phyloP scores from a whole-genome alignment of 495 filamentous ascomycete species.

The Hypoxylon fragiforme region DNA sequence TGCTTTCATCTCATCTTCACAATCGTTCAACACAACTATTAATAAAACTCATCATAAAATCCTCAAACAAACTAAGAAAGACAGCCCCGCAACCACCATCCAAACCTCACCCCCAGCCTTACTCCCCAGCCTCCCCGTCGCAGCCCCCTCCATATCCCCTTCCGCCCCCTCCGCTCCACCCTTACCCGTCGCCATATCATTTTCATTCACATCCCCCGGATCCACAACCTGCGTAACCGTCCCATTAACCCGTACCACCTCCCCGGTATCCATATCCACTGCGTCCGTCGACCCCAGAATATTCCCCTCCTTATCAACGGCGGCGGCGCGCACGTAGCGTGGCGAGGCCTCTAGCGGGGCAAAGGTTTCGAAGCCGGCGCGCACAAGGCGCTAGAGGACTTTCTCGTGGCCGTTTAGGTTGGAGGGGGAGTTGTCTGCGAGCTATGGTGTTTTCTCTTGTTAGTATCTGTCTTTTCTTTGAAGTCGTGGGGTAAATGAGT shows the following conservation, averaged over 20 bases:
- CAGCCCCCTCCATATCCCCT: background rate
- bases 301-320: background rate
- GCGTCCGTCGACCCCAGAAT: background rate
- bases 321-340: background rate
- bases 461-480: background rate
- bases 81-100: background rate
- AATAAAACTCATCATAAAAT: too few relatives aligned
- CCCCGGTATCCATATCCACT: background rate
- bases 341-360: background rate
- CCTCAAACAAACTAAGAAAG: background rate
- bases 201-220: background rate
- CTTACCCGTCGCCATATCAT: background rate
- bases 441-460: background rate
- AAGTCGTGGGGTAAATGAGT: too few relatives aligned
- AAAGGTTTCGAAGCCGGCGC: background rate
- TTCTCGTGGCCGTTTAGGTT: background rate
- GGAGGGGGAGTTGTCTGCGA: background rate
- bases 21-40: too few relatives aligned
- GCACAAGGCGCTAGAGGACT: background rate
- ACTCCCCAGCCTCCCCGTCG: too few relatives aligned
- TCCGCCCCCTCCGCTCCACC: background rate
- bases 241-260: background rate
- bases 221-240: background rate
- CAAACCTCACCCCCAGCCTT: too few relatives aligned
- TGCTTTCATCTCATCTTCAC: too few relatives aligned